A percentile compares a stretch with the other conserved stretches of the same genome.
These are phyloP conservation scores for Saccharomycopsis fermentans DNA, from an alignment of 805 yeast genomes.

Conservation along the genomic window DNA sequence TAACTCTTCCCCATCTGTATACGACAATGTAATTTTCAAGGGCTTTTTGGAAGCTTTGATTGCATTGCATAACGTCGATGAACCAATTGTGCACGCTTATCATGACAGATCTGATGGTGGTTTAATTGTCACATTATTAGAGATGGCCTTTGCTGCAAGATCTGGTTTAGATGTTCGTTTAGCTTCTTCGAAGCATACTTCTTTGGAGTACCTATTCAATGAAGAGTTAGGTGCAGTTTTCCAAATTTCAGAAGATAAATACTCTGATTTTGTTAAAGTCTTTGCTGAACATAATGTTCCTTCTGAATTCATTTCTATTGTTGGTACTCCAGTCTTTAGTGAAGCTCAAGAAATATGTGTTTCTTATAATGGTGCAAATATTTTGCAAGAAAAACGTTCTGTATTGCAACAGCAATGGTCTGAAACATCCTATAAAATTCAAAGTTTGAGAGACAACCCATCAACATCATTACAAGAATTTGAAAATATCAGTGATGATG, in stretches of 20 bases:
- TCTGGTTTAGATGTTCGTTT: conserved; percentile 60
- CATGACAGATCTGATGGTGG: conserved; percentile 99
- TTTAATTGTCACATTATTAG: conserved; percentile 68
- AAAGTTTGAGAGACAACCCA: conserved; percentile 91
- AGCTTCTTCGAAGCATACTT: conserved; percentile 30
- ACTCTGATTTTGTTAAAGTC: conserved; percentile 42
- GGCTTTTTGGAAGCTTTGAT: conserved; percentile 59
- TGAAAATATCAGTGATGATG: conserved; percentile 60
- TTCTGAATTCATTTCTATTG: conserved; percentile 40
- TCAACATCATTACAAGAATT: conserved; percentile 80
- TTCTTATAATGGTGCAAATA: conserved; percentile 33
- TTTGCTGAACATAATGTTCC: conserved; percentile 53
- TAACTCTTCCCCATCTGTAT: conserved; percentile 71
- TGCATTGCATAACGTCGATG: conserved; percentile 54
- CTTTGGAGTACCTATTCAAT: conserved; percentile 57
- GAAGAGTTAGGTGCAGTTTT: conserved; percentile 96
- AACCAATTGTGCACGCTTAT: conserved; percentile 61
- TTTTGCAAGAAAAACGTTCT: conserved; percentile 48
- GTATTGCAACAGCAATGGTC: conserved; percentile 77
- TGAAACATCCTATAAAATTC: conserved; percentile 81
- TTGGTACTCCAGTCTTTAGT: conserved; percentile 60
- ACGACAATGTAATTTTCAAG: conserved; percentile 52
- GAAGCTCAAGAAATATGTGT: conserved; percentile 40
- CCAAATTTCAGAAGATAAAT: conserved; percentile 57
- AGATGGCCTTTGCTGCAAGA: conserved; percentile 97